Evolutionary conservation across 164 flowering plant genomes (phyloP), one percentile per base, ranked within the genome.

Genomic region (Stephania yunnanensis): DNA sequence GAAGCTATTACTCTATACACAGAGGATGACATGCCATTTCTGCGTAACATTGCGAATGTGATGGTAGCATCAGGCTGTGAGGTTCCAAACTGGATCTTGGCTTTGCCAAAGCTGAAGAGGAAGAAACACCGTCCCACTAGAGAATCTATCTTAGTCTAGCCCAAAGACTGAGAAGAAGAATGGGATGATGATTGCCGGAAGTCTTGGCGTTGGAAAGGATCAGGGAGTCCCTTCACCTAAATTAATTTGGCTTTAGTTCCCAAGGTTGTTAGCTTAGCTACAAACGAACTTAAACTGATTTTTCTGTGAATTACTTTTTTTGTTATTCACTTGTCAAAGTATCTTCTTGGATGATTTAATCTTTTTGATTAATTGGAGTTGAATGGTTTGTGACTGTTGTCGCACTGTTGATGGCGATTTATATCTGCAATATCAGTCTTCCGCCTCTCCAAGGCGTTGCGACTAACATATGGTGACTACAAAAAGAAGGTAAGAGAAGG

Each of bases 1-100:
- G 92, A 91, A 82, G 97, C 97, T n/a, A 85, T 92, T 31, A 91
- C 97, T 1, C 84, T 91, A 15, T 94, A 90, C 79, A 90, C 99
- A 4, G 98, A 96, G 74, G 90, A 77, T 7, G 97, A 94, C 82
- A 78, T 88, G 20, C 93, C 91, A 22, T 91, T 76, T 81, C 73
- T 96, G 84, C 86, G 93, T 12, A 96, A 91, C 73, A 81, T 96
- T 70, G 97, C 97, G 3, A 96, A 96, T 82, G 90, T 88, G 50
- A 92, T 96, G 85, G 69, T 82, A 67, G 87, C 91, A 53, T 96
- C 97, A 29, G 99, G 99, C 44, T 84, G 91, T 80, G 98, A 91
- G 84, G 94, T 96, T 75, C 99, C 99, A 25, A 80, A 88, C 30
- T 94, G 93, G 94, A 87, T 92, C 70, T 72, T 87, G 83, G 78